Evolutionary conservation across 2,329 filamentous ascomycete species (phyloP).

Genomic region (Podosphaera fusca): DNA sequence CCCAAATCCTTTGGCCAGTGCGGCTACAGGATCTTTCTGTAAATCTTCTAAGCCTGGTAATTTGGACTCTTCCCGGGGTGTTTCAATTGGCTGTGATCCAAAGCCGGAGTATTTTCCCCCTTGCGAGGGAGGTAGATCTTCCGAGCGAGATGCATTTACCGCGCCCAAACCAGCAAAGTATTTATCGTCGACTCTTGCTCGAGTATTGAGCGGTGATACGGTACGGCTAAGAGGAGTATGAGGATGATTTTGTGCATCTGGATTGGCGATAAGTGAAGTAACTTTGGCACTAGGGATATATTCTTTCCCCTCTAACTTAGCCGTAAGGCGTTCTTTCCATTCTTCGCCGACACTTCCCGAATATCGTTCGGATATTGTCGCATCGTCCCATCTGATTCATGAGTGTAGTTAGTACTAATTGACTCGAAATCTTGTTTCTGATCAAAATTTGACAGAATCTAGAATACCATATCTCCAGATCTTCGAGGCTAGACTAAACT

Average conservation of each 20-base stretch:
- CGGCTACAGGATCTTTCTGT: slow-evolving; percentile 72
- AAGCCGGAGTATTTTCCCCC: slow-evolving; percentile 87
- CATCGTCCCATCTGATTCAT: slow-evolving; percentile 39
- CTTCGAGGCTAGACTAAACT: slow-evolving; percentile 2
- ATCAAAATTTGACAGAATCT: background rate
- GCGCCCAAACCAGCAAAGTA: slow-evolving; percentile 74
- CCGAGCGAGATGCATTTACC: slow-evolving; percentile 57
- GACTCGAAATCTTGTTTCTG: background rate
- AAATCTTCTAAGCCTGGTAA: slow-evolving; percentile 64
- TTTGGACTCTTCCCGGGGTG: slow-evolving; percentile 21
- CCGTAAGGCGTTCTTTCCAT: slow-evolving; percentile 74
- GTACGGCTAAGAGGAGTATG: slow-evolving; percentile 10
- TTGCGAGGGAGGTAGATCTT: slow-evolving; percentile 58
- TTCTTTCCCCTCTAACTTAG: slow-evolving; percentile 69
- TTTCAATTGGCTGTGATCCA: slow-evolving; percentile 41
- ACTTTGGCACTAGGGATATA: slow-evolving; percentile 52
- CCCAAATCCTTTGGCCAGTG: slow-evolving; percentile 76
- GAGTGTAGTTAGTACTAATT: background rate
- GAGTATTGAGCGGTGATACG: slow-evolving; percentile 14
- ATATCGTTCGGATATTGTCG: slow-evolving; percentile 76
- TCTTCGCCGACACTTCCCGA: slow-evolving; percentile 78
- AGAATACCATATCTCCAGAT: background rate
- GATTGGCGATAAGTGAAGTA: slow-evolving; percentile 1
- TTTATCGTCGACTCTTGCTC: slow-evolving; percentile 52
- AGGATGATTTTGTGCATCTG: slow-evolving; percentile 11